Evolutionary conservation across 2,329 filamentous ascomycete species (phyloP), one percentile per base, ranked within the genome.

Genomic region (Penicillium sp.): DNA sequence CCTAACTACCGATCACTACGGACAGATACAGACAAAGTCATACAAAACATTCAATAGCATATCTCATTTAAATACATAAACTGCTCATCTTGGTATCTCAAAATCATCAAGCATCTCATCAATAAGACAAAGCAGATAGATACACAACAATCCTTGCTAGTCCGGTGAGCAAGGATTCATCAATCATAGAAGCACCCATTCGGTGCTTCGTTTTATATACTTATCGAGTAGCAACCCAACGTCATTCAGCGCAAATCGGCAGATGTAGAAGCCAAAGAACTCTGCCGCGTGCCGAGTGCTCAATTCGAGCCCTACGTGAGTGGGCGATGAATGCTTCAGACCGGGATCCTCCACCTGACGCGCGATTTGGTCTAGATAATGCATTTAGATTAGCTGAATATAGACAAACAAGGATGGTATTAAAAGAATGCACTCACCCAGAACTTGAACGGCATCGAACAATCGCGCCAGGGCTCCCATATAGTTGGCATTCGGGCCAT

Each of bases 211-310:
- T 80, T 99, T 99, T 71, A 99, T 87, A 68, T 94, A 97, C 71
- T 97, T 99, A 72, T 99, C 94, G 64, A 99, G 79, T 77, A 99
- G 80, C 69, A 94, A 72, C 40, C 86, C 83, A 60, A 99, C 77
- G 71, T 99, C 94, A 3, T 86, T 81, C 59, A 99, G 78, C n/a
- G 92, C 91, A 70, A 99, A 99, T 18, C 94, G 88, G 73, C 93
- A 97, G 26, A 99, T 83, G 71, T 94, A 97, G 73, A 99, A 97
- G 16, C 88, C 92, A 71, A 99, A 99, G 74, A 99, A 99, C 74
- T 99, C 94, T 33, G 93, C 90, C 7, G 93, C 94, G 71, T 97
- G 93, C 42, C 93, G 85, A 35, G 91, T 91, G 70, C 91, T 94
- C 42, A 99, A 82, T 74, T 99, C 94, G 33, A 99, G 83, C 9